phyloP scores from a whole-genome alignment of 257 asterid genomes.

The Lavandula angustifolia region DNA sequence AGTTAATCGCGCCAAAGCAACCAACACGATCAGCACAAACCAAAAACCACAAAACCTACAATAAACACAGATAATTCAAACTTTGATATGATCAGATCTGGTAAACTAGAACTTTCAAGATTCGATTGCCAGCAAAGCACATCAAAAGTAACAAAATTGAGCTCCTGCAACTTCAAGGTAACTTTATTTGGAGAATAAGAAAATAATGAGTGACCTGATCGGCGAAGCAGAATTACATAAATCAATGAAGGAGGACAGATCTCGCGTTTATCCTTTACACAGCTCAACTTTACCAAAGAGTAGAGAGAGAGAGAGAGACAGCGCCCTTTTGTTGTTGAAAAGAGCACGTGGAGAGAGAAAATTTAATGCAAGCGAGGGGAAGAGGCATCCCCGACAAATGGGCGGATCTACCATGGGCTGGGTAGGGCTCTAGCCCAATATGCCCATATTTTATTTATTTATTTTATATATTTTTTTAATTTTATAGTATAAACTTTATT shows the following conservation, averaged over 20 bases:
- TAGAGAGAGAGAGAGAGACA: constrained; percentile 36
- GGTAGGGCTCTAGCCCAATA: too few species aligned
- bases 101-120: constrained; percentile 34
- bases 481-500: too few species aligned
- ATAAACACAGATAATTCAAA: constrained; percentile 27
- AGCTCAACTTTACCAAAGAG: constrained; percentile 36
- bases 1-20: constrained; percentile 31
- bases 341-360: constrained; percentile 24
- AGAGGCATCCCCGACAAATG: constrained; percentile 1
- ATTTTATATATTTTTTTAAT: too few species aligned
- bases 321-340: constrained; percentile 51
- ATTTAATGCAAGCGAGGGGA: not conserved
- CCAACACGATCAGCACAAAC: constrained; percentile 33
- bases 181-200: constrained; percentile 18
- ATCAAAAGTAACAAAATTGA: constrained; percentile 19
- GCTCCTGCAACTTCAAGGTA: constrained; percentile 7
- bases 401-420: too few species aligned
- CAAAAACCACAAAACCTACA: constrained; percentile 20
- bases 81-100: constrained; percentile 54
- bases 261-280: constrained; percentile 37
- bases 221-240: constrained; percentile 28
- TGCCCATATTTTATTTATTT: too few species aligned
- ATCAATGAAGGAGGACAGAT: constrained; percentile 39
- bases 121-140: constrained; percentile 29
- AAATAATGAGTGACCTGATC: constrained; percentile 39